Evolutionary conservation across 2,329 filamentous ascomycete genomes (phyloP).

Genomic region (Daldinia sp.): DNA sequence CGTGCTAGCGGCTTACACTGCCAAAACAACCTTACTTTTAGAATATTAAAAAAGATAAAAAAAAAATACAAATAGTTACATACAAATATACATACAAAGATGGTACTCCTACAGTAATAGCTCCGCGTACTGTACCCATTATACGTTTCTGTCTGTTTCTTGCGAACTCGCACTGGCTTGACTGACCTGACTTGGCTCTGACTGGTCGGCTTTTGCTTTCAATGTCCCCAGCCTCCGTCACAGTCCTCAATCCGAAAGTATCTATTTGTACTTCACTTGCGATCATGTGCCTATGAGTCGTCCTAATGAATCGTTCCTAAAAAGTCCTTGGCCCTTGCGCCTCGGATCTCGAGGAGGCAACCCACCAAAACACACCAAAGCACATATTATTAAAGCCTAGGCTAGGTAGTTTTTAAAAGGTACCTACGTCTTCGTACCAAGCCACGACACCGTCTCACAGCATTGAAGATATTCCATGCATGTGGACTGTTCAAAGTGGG

Average conservation of each 20-base stretch:
- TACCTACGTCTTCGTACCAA: conserved; percentile 12
- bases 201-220: conserved; percentile 22
- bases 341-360: conserved; percentile 33
- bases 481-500: conserved; percentile 3
- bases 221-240: neutral
- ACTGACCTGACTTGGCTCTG: conserved; percentile 18
- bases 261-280: conserved; percentile 2
- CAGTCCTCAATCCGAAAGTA: neutral
- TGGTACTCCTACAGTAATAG: neutral
- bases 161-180: conserved; percentile 20
- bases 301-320: neutral
- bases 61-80: neutral
- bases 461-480: conserved; percentile 17
- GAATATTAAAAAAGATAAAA: conserved; percentile 18
- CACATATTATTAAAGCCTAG: neutral
- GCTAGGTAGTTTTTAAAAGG: too few species aligned
- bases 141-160: conserved; percentile 10
- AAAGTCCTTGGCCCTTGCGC: conserved; percentile 22
- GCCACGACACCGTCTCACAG: conserved; percentile 11
- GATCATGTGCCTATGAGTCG: conserved; percentile 2
- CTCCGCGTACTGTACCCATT: neutral
- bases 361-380: conserved; percentile 20
- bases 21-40: neutral
- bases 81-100: too few species aligned
- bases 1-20: conserved; percentile 16